A percentile compares a stretch with the other conserved stretches of the same genome.
These are phyloP conservation scores for Penicillium canescens DNA, from an alignment of 495 filamentous ascomycete genomes.

Conservation along the genomic window DNA sequence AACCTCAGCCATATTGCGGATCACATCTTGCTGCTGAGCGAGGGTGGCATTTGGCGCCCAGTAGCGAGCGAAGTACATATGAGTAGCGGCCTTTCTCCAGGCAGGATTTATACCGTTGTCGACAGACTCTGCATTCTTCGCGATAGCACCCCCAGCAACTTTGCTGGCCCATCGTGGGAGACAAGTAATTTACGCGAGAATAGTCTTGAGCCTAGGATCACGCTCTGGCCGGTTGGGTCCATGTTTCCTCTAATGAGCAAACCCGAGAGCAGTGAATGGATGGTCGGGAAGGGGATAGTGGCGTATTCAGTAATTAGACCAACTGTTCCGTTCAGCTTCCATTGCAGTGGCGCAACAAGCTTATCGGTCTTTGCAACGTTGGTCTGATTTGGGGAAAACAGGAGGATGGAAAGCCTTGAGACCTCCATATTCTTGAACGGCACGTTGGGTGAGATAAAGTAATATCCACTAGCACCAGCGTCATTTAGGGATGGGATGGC, in stretches of 20 bases:
- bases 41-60: constrained; percentile 21
- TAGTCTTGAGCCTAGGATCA: constrained; percentile 14
- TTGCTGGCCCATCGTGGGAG: no score
- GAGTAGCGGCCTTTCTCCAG: constrained; percentile 34
- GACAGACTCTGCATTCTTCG: constrained; percentile 22
- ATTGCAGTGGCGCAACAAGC: no score
- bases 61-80: constrained; percentile 18
- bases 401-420: constrained; percentile 18
- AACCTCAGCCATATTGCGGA: constrained; percentile 38
- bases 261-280: no score
- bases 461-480: constrained; percentile 37
- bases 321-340: no score
- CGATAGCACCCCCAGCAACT: constrained; percentile 34
- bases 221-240: constrained; percentile 9
- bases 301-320: no score
- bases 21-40: constrained; percentile 28
- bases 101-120: constrained; percentile 39
- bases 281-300: no score
- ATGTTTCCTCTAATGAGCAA: no score
- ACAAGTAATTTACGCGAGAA: constrained; percentile 11
- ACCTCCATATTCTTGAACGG: constrained; percentile 11
- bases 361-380: constrained; percentile 4
- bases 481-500: constrained; percentile 33
- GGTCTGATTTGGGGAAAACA: constrained; percentile 28
- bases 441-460: constrained; percentile 28